Conservation (phyloP, 306 rosid species). For the Sphenostylis stenocarpa region DNA sequence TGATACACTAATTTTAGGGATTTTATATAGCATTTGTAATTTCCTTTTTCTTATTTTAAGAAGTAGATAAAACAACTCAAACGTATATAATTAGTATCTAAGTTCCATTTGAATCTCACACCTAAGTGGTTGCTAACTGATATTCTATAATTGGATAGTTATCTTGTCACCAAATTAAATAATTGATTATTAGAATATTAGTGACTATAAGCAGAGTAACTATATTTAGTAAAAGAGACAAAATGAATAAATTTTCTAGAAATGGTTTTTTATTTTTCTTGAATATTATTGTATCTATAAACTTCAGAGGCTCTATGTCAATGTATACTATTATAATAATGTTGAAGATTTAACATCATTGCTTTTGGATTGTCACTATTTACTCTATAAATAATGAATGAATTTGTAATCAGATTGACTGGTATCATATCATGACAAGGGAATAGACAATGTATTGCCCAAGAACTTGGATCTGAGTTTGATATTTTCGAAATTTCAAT, state of each 20-base stretch:
- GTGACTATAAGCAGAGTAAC: background rate
- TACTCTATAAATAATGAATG: background rate
- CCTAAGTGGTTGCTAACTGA: background rate
- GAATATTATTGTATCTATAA: background rate
- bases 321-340: background rate
- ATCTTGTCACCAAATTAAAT: conserved; percentile 1
- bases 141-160: background rate
- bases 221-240: background rate
- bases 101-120: background rate
- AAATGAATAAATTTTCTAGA: background rate
- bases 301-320: background rate
- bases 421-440: background rate
- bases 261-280: background rate
- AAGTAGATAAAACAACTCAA: background rate
- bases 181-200: background rate
- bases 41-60: background rate
- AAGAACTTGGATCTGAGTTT: background rate
- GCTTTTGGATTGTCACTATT: background rate
- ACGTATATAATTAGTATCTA: background rate
- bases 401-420: background rate
- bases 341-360: background rate
- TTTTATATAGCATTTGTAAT: background rate
- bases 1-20: background rate
- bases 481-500: background rate
- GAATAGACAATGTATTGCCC: background rate